A percentile compares a stretch with the other conserved stretches of the same genome.
These are phyloP conservation scores for Sclerotinia borealis DNA, from an alignment of 2,329 filamentous ascomycete genomes.

Conservation along the genomic window DNA sequence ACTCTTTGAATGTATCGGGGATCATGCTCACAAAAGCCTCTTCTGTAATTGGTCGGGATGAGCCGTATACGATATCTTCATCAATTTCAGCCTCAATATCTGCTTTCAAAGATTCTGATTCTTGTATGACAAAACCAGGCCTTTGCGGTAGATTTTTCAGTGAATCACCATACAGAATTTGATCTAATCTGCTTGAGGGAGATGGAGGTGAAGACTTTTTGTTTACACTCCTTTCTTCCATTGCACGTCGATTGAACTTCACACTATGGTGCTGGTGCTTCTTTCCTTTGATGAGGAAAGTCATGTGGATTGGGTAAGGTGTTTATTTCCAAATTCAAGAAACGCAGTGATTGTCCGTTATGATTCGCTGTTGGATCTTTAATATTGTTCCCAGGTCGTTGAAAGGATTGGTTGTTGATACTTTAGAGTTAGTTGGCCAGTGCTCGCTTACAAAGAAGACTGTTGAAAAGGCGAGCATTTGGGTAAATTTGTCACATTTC, in stretches of 20 bases:
- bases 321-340: neutral
- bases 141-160: conserved; percentile 12
- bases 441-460: conserved; percentile 11
- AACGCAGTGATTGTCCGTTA: conserved; percentile 1
- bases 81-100: conserved; percentile 15
- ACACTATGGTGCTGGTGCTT: conserved; percentile 27
- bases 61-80: conserved; percentile 4
- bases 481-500: neutral
- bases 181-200: conserved; percentile 17
- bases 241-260: conserved; percentile 27
- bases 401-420: neutral
- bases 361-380: conserved; percentile 8
- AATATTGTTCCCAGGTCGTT: conserved; percentile 1
- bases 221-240: conserved; percentile 10
- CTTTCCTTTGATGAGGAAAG: conserved; percentile 30
- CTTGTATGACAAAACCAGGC: conserved; percentile 20
- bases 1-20: conserved; percentile 51
- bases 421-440: neutral
- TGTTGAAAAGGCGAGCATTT: neutral
- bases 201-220: neutral
- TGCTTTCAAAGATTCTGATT: conserved; percentile 9
- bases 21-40: conserved; percentile 31
- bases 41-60: conserved; percentile 17
- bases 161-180: conserved; percentile 11
- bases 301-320: conserved; percentile 24